These are phyloP conservation scores for Cicer judaicum DNA, from an alignment of 306 rosid species.

Conservation along the genomic window DNA sequence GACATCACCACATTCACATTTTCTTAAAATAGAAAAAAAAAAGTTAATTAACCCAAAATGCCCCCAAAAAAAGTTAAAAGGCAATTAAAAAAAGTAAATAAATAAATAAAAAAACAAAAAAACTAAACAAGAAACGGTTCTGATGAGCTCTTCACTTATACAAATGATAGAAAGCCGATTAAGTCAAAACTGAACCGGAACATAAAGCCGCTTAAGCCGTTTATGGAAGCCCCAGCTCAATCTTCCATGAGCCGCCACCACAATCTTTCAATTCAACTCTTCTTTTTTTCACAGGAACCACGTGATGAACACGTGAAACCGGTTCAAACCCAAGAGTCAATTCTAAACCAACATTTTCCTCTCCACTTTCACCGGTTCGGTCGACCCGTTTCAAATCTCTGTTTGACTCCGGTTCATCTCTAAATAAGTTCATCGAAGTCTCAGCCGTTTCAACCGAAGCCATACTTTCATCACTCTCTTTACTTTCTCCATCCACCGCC, in stretches of 20 bases:
- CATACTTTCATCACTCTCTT: slow-evolving; percentile 81
- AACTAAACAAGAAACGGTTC: slow-evolving; percentile 16
- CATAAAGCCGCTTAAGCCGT: slow-evolving; percentile 46
- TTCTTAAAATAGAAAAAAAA: background rate
- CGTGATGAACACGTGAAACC: slow-evolving; percentile 54
- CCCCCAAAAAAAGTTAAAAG: background rate
- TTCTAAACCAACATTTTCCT: slow-evolving; percentile 60
- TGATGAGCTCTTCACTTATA: slow-evolving; percentile 41
- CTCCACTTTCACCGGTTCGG: slow-evolving; percentile 34
- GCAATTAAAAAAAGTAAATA: background rate
- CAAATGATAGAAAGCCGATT: slow-evolving; percentile 41
- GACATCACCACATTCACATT: slow-evolving; percentile 40
- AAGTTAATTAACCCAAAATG: background rate
- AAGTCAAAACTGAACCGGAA: slow-evolving; percentile 50
- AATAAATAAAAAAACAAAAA: background rate
- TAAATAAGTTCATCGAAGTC: slow-evolving; percentile 51
- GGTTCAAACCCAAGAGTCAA: slow-evolving; percentile 80
- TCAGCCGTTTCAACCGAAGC: slow-evolving; percentile 72
- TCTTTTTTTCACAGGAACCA: slow-evolving; percentile 84
- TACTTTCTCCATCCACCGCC: slow-evolving; percentile 59
- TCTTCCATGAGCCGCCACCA: slow-evolving; percentile 43
- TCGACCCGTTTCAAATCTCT: slow-evolving; percentile 3
- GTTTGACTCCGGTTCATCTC: slow-evolving; percentile 58
- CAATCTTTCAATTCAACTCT: slow-evolving; percentile 49
- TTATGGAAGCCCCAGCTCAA: slow-evolving; percentile 59